Evolutionary conservation across 2,329 filamentous ascomycete genomes (phyloP).

Genomic region (Thielaviopsis ethacetica): DNA sequence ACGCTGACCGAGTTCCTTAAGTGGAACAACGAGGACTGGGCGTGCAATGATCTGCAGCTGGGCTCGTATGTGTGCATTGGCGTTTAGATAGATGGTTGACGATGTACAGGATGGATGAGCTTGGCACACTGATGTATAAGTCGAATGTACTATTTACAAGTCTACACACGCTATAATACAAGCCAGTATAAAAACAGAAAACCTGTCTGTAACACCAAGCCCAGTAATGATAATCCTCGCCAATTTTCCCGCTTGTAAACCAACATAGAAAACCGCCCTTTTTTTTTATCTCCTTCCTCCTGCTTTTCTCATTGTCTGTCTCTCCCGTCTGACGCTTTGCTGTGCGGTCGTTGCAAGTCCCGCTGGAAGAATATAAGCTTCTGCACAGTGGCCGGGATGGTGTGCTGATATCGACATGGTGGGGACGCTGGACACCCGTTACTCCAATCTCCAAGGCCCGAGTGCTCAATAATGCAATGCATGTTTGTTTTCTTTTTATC

Average conservation of each 20-base stretch:
- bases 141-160: not conserved
- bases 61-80: slow-evolving; percentile 6
- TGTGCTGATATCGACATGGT: not conserved
- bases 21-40: slow-evolving; percentile 3
- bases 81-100: not conserved
- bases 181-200: not conserved
- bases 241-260: not conserved
- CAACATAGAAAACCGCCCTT: not conserved
- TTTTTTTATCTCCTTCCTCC: not conserved
- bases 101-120: too few species aligned
- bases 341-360: not conserved
- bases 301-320: not conserved
- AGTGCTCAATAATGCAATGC: too few species aligned
- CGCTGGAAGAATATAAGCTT: not conserved
- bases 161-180: not conserved
- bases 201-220: not conserved
- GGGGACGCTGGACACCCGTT: not conserved
- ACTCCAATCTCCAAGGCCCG: too few species aligned
- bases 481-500: too few species aligned
- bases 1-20: not conserved
- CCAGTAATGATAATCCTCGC: not conserved
- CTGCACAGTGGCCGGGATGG: not conserved
- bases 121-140: too few species aligned
- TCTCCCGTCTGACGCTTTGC: not conserved
- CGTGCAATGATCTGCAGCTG: slow-evolving; percentile 1